Conservation (phyloP, 169 alveolate species). For the Miamiensis avidus region DNA sequence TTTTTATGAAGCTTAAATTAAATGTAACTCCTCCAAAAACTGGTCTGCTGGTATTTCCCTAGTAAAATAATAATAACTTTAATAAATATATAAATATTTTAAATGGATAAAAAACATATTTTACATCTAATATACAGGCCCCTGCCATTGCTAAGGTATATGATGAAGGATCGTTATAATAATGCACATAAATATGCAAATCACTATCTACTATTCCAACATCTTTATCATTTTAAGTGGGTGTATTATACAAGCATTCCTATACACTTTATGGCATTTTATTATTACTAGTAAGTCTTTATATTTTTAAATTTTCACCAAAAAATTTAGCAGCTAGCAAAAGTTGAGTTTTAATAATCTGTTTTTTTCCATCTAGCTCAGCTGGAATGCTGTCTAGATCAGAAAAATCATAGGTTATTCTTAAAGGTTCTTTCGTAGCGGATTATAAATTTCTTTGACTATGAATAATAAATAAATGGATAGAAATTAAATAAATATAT, state of each 20-base stretch:
- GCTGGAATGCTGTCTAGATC: not conserved
- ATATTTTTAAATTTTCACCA: not conserved
- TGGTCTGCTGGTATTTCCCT: not conserved
- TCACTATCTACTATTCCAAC: constrained; percentile 9
- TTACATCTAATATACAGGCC: not conserved
- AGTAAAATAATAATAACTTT: too few relatives aligned
- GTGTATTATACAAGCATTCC: not conserved
- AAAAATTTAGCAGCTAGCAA: not conserved
- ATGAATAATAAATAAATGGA: too few relatives aligned
- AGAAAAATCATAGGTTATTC: not conserved
- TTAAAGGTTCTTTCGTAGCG: not conserved
- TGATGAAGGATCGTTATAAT: not conserved
- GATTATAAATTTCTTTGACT: too few relatives aligned
- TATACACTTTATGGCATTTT: too few relatives aligned
- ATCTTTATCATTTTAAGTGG: not conserved
- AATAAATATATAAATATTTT: too few relatives aligned
- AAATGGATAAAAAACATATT: too few relatives aligned
- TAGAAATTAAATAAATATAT: too few relatives aligned
- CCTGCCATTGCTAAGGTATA: not conserved
- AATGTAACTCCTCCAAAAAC: constrained; percentile 9
- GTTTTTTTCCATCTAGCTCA: not conserved
- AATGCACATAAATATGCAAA: constrained; percentile 21
- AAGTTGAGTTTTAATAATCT: too few relatives aligned
- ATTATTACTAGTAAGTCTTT: not conserved
- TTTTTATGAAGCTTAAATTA: not conserved